phyloP scores from a whole-genome alignment of 2,329 filamentous ascomycete genomes.

The Hortaea werneckii region DNA sequence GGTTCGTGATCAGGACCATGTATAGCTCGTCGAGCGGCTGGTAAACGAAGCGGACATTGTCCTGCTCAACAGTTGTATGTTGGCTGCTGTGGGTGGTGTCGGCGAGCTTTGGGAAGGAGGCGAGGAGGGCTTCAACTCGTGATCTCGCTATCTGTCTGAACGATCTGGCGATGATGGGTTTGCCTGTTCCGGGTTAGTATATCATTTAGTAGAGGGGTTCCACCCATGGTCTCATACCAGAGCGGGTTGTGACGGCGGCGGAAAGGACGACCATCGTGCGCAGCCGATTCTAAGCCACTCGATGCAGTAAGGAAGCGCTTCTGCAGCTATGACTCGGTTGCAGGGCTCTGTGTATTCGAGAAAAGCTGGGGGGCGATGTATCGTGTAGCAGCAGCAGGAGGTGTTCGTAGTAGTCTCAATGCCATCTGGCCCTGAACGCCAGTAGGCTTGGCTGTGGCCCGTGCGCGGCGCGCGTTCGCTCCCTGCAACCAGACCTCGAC shows the following conservation, averaged over 20 bases:
- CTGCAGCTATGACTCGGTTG: too few species aligned
- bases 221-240: slow-evolving; percentile 35
- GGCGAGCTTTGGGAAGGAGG: slow-evolving; percentile 94
- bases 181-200: slow-evolving; percentile 37
- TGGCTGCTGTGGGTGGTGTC: slow-evolving; percentile 74
- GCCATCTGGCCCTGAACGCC: too few species aligned
- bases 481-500: too few species aligned
- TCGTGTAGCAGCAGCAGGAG: too few species aligned
- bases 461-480: too few species aligned
- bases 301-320: too few species aligned
- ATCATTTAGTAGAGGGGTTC: too few species aligned
- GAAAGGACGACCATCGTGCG: slow-evolving; percentile 80
- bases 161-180: slow-evolving; percentile 93
- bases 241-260: slow-evolving; percentile 96
- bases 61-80: slow-evolving; percentile 96
- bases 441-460: too few species aligned
- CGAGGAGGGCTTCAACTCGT: slow-evolving; percentile 88
- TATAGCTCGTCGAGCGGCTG: slow-evolving; percentile 98
- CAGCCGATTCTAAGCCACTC: neutral
- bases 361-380: too few species aligned
- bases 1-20: slow-evolving; percentile 99
- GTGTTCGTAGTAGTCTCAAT: too few species aligned
- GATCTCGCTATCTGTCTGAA: slow-evolving; percentile 97
- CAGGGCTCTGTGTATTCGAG: too few species aligned
- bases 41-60: slow-evolving; percentile 99